Base-by-base conservation (phyloP, 805 yeast genomes). In the Saturnispora silvae region DNA sequence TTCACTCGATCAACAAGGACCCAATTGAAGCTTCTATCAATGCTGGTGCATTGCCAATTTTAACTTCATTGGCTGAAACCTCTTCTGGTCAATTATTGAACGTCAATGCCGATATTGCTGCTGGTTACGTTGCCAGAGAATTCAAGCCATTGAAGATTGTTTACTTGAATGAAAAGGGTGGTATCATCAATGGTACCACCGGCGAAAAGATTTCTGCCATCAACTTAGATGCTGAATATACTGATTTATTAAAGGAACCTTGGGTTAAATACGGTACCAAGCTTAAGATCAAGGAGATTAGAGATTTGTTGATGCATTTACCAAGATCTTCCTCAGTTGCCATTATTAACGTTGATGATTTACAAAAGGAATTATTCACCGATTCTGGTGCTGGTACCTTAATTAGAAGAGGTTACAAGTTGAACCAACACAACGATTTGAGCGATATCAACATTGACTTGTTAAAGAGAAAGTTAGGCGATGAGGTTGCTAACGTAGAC, bases 251-350 rank as follows among this genome's bases (percentile, higher is more conserved):
- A 76, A 81, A 86, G 59, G 86, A 92, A 63, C 73, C 92, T 22
- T 92, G 99, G 99, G 97, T 92, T 50, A 89, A 92, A 61, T 92
- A 89, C 60, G 99, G 99, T 49, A 92, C 99, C 43, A 92, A 92
- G 65, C 72, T 92, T 59, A 92, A 92, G 68, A 89, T 92, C 59
- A 87, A 81, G 60, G 97, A 92, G 63, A 92, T 92, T 60, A 86
- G 84, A 60, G 98, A 92, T 53, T 71, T 92, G 55, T 73, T 92
- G 56, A 89, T 83, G 64, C 87, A 81, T 57, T 71, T 92, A 57
- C 99, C 99, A 42, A 78, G 97, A 60, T 84, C 96, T 3, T 86
- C 96, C 1, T 86, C 96, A 4, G 99, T 92, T 34, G 98, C 99
- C 31, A 92, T 92, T 57, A 92, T 92, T 51, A 83, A 89, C 48